Conservation (phyloP, 768 basidiomycete genomes). For the Leccinum longicurvipes region DNA sequence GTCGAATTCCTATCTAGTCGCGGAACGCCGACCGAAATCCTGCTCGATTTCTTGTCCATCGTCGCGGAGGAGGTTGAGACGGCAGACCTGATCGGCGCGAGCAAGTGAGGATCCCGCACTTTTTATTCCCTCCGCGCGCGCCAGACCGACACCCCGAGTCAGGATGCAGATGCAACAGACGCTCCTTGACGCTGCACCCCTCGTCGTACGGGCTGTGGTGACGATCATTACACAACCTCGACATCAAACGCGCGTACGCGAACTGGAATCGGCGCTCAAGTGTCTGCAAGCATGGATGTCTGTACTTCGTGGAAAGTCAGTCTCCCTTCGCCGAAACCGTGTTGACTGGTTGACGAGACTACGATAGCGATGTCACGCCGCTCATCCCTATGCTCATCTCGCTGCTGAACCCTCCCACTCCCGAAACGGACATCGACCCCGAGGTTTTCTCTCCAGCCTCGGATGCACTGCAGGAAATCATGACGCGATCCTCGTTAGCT, state of each 20-base stretch:
- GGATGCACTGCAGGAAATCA: conserved; percentile 73
- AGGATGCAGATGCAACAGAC: conserved; percentile 66
- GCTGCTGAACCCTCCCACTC: conserved; percentile 33
- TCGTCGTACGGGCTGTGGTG: conserved; percentile 68
- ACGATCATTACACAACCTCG: conserved; percentile 47
- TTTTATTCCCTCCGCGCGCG: neutral
- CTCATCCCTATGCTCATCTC: conserved; percentile 65
- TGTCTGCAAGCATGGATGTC: conserved; percentile 85
- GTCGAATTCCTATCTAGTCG: conserved; percentile 58
- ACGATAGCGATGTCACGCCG: conserved; percentile 60
- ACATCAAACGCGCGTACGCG: conserved; percentile 30
- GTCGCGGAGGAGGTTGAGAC: conserved; percentile 78
- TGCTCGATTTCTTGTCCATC: conserved; percentile 78
- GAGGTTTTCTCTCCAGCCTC: conserved; percentile 60
- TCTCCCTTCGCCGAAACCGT: neutral
- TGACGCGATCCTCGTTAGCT: conserved; percentile 68
- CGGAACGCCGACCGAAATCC: conserved; percentile 54
- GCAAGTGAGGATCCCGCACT: conserved; percentile 52
- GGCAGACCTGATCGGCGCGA: conserved; percentile 69
- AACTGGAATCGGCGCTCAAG: conserved; percentile 68
- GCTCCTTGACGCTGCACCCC: conserved; percentile 61
- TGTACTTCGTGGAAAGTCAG: conserved; percentile 64
- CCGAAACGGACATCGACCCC: conserved; percentile 40
- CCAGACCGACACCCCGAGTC: conserved; percentile 7
- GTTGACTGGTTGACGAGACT: neutral